Base-by-base conservation (phyloP, 768 basidiomycete genomes). In the Suillus americanus region DNA sequence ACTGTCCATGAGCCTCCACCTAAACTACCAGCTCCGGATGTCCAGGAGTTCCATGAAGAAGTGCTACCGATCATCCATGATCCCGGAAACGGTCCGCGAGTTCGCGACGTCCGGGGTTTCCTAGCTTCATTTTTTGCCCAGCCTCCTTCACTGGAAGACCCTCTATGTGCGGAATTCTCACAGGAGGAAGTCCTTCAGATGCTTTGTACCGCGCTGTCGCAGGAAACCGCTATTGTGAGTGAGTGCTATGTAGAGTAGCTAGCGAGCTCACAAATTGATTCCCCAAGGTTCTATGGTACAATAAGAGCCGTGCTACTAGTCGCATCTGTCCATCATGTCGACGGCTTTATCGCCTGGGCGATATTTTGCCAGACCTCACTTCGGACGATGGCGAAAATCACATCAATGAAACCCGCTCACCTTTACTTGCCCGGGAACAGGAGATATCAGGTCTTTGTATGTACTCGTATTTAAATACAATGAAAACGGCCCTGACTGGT, bases 261-360 rank as follows among this genome's bases (percentile, higher is more conserved):
- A 46, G 51, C 28, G 33, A 14, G 8, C 62, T 53, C 13, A 23
- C 20, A n/a, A 50, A 59, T 10, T 40, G 62, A 54, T 63, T 48
- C 60, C 9, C 51, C 25, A 66, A 91, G 91, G 86, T 90, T 12
- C 69, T 93, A 14, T 94, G 91, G 91, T 93, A 94, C 71, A 94
- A 94, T 79, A 92, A 92, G 77, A 92, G 89, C 71, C 84, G 92
- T 3, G 74, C 82, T 6, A 83, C 80, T 12, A 84, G 87, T 62
- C 86, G 92, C 33, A 82, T 94, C 60, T 94, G 92, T 69, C 92
- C 92, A 3, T 84, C 90, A 0, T 94, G 92, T 71, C 85, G 87
- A 72, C 78, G 92, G 18, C 74, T 92, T 37, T 94, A 92, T 71
- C 80, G 78, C 6, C 75, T 93, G 0, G 90, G 90, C 1, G 92